phyloP scores from a whole-genome alignment of 768 basidiomycete species.

The Mycena galericulata region DNA sequence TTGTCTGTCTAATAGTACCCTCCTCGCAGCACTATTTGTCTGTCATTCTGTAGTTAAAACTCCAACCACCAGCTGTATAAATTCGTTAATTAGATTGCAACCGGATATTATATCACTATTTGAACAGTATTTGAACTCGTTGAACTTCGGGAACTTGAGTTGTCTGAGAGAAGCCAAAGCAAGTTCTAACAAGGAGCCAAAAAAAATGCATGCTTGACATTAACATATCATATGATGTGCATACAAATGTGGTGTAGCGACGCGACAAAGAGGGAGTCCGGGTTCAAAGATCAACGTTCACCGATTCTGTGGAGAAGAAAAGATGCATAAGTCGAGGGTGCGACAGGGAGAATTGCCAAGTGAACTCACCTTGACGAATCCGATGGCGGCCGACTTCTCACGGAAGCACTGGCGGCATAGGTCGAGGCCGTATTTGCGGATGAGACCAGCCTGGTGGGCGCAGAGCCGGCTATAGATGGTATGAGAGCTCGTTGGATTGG shows the following conservation, averaged over 20 bases:
- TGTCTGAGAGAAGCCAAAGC: neutral
- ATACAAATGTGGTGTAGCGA: constrained; percentile 31
- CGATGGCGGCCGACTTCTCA: constrained; percentile 93
- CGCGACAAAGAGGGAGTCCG: constrained; percentile 19
- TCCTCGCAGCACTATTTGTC: constrained; percentile 69
- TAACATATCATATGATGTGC: constrained; percentile 35
- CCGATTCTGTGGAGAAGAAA: constrained; percentile 34
- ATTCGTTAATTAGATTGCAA: constrained; percentile 54
- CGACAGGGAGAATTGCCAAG: neutral
- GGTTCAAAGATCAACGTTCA: constrained; percentile 14
- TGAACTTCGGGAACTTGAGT: neutral
- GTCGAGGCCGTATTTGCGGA: constrained; percentile 97
- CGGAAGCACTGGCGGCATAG: constrained; percentile 99
- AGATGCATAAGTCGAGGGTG: neutral
- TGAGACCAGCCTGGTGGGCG: constrained; percentile 97
- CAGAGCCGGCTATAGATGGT: constrained; percentile 83
- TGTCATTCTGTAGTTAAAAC: constrained; percentile 77
- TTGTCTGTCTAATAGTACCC: constrained; percentile 77
- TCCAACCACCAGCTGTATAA: constrained; percentile 68
- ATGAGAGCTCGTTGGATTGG: constrained; percentile 4
- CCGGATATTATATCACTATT: constrained; percentile 41
- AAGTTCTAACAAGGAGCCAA: neutral
- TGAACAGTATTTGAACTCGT: constrained; percentile 31
- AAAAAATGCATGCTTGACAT: constrained; percentile 27
- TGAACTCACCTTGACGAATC: constrained; percentile 87